phyloP scores from a whole-genome alignment of 179 eudicot genomes.

The Camellia oleifera region DNA sequence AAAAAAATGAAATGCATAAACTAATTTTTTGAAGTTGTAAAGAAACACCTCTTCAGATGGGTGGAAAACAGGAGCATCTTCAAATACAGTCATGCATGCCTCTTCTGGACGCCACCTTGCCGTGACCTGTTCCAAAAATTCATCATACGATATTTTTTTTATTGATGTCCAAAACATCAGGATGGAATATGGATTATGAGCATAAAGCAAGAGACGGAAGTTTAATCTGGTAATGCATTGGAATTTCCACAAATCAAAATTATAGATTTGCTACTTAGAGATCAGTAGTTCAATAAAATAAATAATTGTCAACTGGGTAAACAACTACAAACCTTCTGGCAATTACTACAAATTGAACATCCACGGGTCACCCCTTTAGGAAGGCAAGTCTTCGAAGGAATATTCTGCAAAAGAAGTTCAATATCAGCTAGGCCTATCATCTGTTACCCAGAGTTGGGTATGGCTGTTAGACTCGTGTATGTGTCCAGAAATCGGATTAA shows the following conservation, averaged over 20 bases:
- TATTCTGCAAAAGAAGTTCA: slow-evolving; percentile 27
- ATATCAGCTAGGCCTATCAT: neutral
- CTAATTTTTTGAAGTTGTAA: neutral
- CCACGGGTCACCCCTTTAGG: slow-evolving; percentile 72
- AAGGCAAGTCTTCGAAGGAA: slow-evolving; percentile 30
- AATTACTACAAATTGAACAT: slow-evolving; percentile 49
- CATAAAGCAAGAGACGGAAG: slow-evolving; percentile 1
- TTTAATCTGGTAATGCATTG: neutral
- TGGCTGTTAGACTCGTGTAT: too few species aligned
- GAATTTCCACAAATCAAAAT: neutral
- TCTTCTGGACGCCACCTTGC: slow-evolving; percentile 65
- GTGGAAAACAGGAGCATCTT: slow-evolving; percentile 66
- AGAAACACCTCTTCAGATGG: slow-evolving; percentile 68
- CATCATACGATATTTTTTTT: neutral
- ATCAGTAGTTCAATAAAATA: neutral
- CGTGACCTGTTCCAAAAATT: slow-evolving; percentile 41
- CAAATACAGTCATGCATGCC: slow-evolving; percentile 39
- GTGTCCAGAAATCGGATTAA: too few species aligned
- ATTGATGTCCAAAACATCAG: neutral
- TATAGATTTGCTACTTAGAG: neutral
- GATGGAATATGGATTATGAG: neutral
- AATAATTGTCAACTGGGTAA: neutral
- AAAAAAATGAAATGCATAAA: slow-evolving; percentile 11
- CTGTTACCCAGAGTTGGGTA: too few species aligned
- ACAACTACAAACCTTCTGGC: slow-evolving; percentile 53